phyloP scores from a whole-genome alignment of 2,329 filamentous ascomycete species.

The Coleophoma crateriformis region DNA sequence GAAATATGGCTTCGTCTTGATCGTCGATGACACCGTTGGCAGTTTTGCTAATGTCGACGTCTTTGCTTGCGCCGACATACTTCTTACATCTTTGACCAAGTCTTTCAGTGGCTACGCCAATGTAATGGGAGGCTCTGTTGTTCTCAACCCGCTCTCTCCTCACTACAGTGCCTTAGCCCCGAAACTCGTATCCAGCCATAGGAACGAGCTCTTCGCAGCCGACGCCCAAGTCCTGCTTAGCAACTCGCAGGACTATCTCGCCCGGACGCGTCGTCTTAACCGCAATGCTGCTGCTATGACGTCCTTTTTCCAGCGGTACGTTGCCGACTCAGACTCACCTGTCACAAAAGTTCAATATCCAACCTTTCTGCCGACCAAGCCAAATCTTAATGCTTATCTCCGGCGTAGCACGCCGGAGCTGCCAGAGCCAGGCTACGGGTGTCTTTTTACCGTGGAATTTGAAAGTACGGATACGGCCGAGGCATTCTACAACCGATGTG shows the following conservation, averaged over 20 bases:
- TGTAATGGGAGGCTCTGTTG: conserved; percentile 45
- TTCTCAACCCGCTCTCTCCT: conserved; percentile 41
- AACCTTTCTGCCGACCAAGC: conserved; percentile 15
- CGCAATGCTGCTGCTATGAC: conserved; percentile 39
- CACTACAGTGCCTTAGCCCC: conserved; percentile 33
- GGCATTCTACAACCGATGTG: conserved; percentile 43
- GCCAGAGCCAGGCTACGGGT: conserved; percentile 45
- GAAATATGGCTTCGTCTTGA: conserved; percentile 23
- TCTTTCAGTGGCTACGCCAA: conserved; percentile 51
- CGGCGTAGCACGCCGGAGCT: conserved; percentile 34
- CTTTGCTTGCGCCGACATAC: conserved; percentile 39
- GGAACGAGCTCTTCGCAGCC: conserved; percentile 40
- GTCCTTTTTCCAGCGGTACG: conserved; percentile 27
- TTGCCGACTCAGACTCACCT: conserved; percentile 15
- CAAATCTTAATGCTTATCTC: conserved; percentile 21
- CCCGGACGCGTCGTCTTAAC: conserved; percentile 33
- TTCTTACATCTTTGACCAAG: conserved; percentile 51
- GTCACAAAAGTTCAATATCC: conserved; percentile 41
- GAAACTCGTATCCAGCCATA: conserved; percentile 22
- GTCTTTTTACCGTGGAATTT: conserved; percentile 47
- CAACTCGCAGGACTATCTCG: conserved; percentile 39
- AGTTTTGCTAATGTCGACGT: conserved; percentile 37
- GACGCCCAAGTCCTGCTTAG: conserved; percentile 40
- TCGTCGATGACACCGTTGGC: conserved; percentile 31
- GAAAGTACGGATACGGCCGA: conserved; percentile 30